These are phyloP conservation scores for Eucalyptus grandis DNA, from an alignment of 345 rosid species.

Conservation along the genomic window DNA sequence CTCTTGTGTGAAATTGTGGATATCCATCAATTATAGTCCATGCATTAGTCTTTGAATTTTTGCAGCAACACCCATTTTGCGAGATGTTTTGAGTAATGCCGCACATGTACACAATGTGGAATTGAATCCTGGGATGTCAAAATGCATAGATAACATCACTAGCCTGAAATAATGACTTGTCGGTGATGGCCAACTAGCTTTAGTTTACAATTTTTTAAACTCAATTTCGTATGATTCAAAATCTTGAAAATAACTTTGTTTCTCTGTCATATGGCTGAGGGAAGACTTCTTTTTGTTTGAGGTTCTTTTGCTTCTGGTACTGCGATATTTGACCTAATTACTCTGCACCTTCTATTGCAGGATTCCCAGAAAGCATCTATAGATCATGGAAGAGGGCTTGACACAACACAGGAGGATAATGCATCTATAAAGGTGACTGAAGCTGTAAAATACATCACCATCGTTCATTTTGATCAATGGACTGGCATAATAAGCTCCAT, in stretches of 20 bases:
- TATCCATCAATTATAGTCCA: neutral
- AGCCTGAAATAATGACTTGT: neutral
- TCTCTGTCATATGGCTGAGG: neutral
- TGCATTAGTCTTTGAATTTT: neutral
- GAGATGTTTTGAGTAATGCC: neutral
- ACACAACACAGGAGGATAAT: conserved; percentile 30
- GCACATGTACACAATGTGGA: neutral
- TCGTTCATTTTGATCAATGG: neutral
- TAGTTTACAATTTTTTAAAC: neutral
- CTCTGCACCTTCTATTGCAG: conserved; percentile 12
- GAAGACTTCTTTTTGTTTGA: neutral
- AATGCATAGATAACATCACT: neutral
- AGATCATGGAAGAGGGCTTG: conserved; percentile 52
- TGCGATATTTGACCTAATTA: neutral
- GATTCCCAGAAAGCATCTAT: conserved; percentile 34
- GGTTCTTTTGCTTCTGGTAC: neutral
- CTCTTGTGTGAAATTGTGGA: neutral
- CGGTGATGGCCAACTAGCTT: neutral
- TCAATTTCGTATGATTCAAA: neutral
- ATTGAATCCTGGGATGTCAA: neutral
- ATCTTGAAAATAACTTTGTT: neutral
- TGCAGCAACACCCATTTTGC: neutral
- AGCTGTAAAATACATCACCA: neutral
- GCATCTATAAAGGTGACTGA: conserved; percentile 37
- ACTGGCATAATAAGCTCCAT: neutral